Evolutionary conservation across 306 rosid species (phyloP), one percentile per base, ranked within the genome.

Genomic region (cucumber (Cucumis sativus)): DNA sequence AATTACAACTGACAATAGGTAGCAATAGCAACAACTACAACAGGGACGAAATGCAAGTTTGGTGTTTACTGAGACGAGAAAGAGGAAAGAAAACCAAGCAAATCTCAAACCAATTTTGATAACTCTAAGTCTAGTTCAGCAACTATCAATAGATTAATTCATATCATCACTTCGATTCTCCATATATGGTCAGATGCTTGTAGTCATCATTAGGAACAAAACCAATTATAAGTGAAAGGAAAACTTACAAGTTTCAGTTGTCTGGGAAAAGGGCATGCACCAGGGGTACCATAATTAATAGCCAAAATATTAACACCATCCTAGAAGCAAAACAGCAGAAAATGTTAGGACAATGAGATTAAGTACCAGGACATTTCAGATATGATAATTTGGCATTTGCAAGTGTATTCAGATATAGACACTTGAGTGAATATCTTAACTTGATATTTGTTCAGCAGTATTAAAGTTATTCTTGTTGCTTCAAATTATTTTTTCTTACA

Each of bases 241-340:
- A 0, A 5, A 76, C 93, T 89, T 86, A 95, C 97, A 84, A 81
- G 91, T 84, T 80, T 90, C 84, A 87, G 75, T 78, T 90, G 88
- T 61, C 98, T 87, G 67, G 97, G 98, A 80, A 87, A 87, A 60
- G 97, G 86, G 79, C 98, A 95, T 52, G 93, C 86, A 71, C 97
- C 96, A 3, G 88, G 92, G 49, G 96, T 78, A 75, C 97, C 98
- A 84, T 92, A 95, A 82, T 85, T 89, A 82, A 95, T 97, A 40
- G 91, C 98, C 87, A 95, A 78, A 58, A 95, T 84, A 77, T 88
- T 95, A 77, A 85, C 86, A 54, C 96, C 97, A 81, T 95, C 98
- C 98, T 95, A 89, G 67, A 73, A 86, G 35, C 65, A 64, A 69
- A 77, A 82, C 45, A 47, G 39, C 56, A 45, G 39, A 57, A 56